Evolutionary conservation across 306 rosid species (phyloP).

Genomic region (Rosa rugosa): DNA sequence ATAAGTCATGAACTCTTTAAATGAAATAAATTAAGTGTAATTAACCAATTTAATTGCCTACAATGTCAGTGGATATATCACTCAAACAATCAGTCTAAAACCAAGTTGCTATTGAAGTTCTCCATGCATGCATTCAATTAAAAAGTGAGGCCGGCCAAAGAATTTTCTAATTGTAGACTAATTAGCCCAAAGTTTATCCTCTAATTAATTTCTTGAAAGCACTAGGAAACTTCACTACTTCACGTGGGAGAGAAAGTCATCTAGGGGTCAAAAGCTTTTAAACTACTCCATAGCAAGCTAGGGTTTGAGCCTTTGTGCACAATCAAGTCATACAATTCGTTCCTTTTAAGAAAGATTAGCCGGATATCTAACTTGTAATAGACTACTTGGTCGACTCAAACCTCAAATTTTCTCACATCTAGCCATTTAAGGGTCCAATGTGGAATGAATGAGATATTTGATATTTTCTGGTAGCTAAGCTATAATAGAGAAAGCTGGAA

Average conservation of each 20-base stretch:
- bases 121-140: background rate
- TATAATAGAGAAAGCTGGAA: background rate
- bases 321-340: background rate
- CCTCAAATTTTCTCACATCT: background rate
- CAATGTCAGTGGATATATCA: background rate
- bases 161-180: background rate
- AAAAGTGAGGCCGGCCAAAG: background rate
- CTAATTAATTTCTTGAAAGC: background rate
- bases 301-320: background rate
- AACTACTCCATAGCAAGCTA: background rate
- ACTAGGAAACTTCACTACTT: background rate
- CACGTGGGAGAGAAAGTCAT: background rate
- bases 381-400: background rate
- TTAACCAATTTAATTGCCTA: background rate
- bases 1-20: background rate
- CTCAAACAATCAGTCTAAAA: background rate
- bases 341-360: background rate
- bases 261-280: background rate
- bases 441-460: background rate
- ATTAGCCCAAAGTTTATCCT: background rate
- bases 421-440: background rate
- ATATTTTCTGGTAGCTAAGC: background rate
- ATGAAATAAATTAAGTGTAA: background rate
- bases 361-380: background rate
- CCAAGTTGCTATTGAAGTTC: background rate